Evolutionary conservation across 2,329 filamentous ascomycete genomes (phyloP), one percentile per base, ranked within the genome.

Genomic region (Pseudogymnoascus sp.): DNA sequence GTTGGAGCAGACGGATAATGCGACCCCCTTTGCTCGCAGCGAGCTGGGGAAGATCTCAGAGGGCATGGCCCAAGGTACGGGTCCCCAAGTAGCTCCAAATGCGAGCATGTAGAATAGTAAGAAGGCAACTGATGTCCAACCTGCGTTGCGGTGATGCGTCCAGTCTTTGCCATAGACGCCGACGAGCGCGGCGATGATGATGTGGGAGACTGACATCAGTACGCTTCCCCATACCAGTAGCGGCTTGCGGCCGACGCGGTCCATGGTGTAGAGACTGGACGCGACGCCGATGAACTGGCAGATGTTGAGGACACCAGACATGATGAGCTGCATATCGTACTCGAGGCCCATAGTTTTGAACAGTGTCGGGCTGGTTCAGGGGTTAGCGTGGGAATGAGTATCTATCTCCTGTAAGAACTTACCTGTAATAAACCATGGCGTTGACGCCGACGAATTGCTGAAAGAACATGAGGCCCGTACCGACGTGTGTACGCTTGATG

Each of bases 21-120:
- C 85, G 0, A 87, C 85, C 35, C 87, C 88, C 71, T 89, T 89
- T 2, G 86, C 85, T 6, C 86, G 78, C 0, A 84, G 74, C 0
- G 78, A 79, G 1, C 80, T 81, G 0, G 84, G 84, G 46, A 89
- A 89, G n/a, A 90, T 84, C 65, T 91, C 84, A 31, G 79, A 77
- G 0, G 80, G 77, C 62, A 79, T 72, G 0, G 74, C 75, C 76
- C 75, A 77, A 4, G 73, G 65, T 16, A 64, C 41, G 33, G 62
- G 63, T n/a, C 67, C 63, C 65, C 66, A 71, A 14, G 64, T 65
- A 4, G 64, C 65, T 26, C 68, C 84, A 68, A 89, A 89, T 2
- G 80, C 78, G 22, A 87, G 73, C 71, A 89, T 83, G 70, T 87
- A 88, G 46, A 87, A 78, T 59, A 87, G 78, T 2, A 85, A 72